Evolutionary conservation across 164 flowering plant species (phyloP), one percentile per base, ranked within the genome.

Genomic region (Stephania japonica): DNA sequence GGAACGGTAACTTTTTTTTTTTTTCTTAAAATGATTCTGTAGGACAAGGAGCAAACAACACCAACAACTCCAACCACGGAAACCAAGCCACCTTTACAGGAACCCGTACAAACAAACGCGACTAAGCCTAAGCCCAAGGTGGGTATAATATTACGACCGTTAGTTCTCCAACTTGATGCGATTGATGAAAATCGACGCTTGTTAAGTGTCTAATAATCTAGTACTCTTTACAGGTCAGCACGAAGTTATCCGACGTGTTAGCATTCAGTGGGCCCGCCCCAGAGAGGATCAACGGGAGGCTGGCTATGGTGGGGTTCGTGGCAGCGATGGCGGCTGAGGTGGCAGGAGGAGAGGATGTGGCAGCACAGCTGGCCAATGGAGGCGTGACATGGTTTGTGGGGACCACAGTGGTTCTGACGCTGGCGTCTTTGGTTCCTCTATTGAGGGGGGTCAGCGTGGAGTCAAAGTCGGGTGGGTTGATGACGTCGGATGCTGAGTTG

Each of bases 251-350:
- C 0, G 98, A 93, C 70, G 75, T 90, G 41, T 70, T 93, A 9
- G 90, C 98, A 0, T 91, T 93, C 78, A 79, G 88, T 65, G 98
- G 94, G 6, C 94, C 98, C 0, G 97, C 82, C 41, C 98, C 98
- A 42, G 98, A 93, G 87, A 85, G 93, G 72, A 90, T 93, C 83
- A 93, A 93, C 79, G 98, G 98, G 1, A 73, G 98, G 73, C 85
- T 91, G 6, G 97, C 98, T 12, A 91, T 93, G 98, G 72, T 90
- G 3, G 97, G 98, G 6, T 91, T 93, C 23, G 97, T 88, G 5
- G 82, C 94, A 0, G 98, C 98, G 0, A 25, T 93, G 38, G 95
- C 79, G 18, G 94, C 83, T 10, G 98, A 93, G 78, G 32, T 91
- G 23, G 75, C 84, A 23, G 83, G 75, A 44, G 94, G 97, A 0